Evolutionary conservation across 371 early-diverging fungal genomes (phyloP).

Genomic region (Fennellomyces sp.): DNA sequence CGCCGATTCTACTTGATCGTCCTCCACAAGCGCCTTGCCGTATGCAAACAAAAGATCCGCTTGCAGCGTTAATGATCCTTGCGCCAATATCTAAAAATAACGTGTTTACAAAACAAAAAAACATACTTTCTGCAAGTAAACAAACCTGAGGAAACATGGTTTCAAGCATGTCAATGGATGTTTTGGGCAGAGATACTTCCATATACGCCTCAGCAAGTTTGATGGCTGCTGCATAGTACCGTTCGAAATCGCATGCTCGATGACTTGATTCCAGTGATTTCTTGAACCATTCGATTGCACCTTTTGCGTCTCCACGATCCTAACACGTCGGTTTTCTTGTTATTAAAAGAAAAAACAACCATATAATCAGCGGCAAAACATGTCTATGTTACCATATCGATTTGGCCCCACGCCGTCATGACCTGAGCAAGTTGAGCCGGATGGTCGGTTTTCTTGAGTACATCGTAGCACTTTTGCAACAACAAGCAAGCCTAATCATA

Average conservation of each 20-base stretch:
- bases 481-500: not conserved
- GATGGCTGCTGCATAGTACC: constrained; percentile 18
- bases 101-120: constrained; percentile 18
- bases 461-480: not conserved
- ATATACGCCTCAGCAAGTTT: constrained; percentile 18
- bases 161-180: constrained; percentile 7
- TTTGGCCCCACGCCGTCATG: not conserved
- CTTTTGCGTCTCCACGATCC: constrained; percentile 12
- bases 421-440: not conserved
- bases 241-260: constrained; percentile 14
- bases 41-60: constrained; percentile 24
- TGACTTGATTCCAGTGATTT: constrained; percentile 15
- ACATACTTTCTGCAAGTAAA: too few species aligned
- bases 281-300: constrained; percentile 18
- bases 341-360: not conserved
- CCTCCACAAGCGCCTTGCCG: constrained; percentile 2
- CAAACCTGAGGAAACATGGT: constrained; percentile 6
- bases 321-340: constrained; percentile 8
- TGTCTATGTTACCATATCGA: not conserved
- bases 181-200: not conserved
- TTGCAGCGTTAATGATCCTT: constrained; percentile 15
- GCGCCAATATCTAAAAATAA: constrained; percentile 25
- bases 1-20: not conserved
- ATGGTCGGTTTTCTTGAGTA: not conserved
- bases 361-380: not conserved